Conservation (phyloP, 495 filamentous ascomycete species). For the Penicillium ucsense region DNA sequence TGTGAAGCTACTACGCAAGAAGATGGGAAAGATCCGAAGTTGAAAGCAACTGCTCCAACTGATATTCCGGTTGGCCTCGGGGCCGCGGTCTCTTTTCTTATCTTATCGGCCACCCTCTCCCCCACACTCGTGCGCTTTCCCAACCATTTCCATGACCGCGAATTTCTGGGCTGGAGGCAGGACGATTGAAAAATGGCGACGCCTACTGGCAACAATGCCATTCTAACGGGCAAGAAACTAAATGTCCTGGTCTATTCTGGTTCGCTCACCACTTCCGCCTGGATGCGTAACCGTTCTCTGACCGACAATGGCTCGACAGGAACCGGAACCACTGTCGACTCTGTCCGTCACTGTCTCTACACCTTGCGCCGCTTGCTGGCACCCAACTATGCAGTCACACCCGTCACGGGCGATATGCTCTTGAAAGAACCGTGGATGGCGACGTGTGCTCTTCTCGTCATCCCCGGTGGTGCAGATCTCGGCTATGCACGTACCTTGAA, state of each 20-base stretch:
- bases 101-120: slow-evolving; percentile 16
- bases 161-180: neutral
- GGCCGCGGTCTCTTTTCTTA: slow-evolving; percentile 1
- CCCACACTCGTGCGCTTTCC: neutral
- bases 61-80: slow-evolving; percentile 7
- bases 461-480: slow-evolving; percentile 92
- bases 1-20: neutral
- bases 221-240: slow-evolving; percentile 54
- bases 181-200: slow-evolving; percentile 18
- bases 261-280: slow-evolving; percentile 26
- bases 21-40: neutral
- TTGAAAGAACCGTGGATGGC: slow-evolving; percentile 87
- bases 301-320: slow-evolving; percentile 41
- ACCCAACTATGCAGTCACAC: slow-evolving; percentile 85
- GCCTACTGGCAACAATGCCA: slow-evolving; percentile 24
- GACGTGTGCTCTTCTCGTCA: slow-evolving; percentile 79
- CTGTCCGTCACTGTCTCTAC: slow-evolving; percentile 81
- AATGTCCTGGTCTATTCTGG: slow-evolving; percentile 86
- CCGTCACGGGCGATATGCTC: slow-evolving; percentile 66
- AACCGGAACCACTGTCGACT: slow-evolving; percentile 74
- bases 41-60: too few species aligned
- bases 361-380: slow-evolving; percentile 83
- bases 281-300: slow-evolving; percentile 17
- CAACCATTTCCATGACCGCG: slow-evolving; percentile 7
- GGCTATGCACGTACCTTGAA: slow-evolving; percentile 85